Evolutionary conservation across 1,139 yeast genomes (phyloP).

Genomic region (Taphrina communis): DNA sequence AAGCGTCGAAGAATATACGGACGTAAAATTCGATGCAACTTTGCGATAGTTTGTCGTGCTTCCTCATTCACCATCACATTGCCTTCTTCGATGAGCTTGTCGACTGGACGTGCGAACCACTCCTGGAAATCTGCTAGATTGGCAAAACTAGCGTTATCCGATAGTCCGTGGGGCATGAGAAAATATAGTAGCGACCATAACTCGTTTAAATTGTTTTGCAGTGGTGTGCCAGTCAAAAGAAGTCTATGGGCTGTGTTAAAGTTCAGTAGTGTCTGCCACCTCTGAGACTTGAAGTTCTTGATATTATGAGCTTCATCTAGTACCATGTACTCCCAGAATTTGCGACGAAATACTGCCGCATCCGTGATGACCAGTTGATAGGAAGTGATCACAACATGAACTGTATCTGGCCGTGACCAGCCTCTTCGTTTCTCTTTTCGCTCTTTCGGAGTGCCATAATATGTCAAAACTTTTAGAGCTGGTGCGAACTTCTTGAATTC

Average conservation of each 20-base stretch:
- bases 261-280: constrained; percentile 95
- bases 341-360: constrained; percentile 88
- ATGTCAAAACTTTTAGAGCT: constrained; percentile 92
- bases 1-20: constrained; percentile 90
- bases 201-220: constrained; percentile 86
- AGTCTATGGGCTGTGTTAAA: constrained; percentile 90
- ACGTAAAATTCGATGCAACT: constrained; percentile 88
- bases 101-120: constrained; percentile 98
- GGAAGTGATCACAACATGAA: constrained; percentile 96
- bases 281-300: constrained; percentile 90
- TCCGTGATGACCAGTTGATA: constrained; percentile 96
- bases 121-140: constrained; percentile 93
- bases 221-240: constrained; percentile 90
- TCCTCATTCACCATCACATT: constrained; percentile 63
- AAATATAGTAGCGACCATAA: constrained; percentile 84
- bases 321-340: constrained; percentile 95
- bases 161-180: constrained; percentile 80
- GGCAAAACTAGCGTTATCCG: constrained; percentile 87
- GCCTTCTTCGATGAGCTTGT: constrained; percentile 80
- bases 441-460: constrained; percentile 97
- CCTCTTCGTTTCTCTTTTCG: constrained; percentile 95
- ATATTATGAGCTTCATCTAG: constrained; percentile 98
- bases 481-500: constrained; percentile 98
- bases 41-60: constrained; percentile 80
- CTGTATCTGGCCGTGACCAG: constrained; percentile 95